A percentile compares a stretch with the other conserved stretches of the same genome.
Conservation (phyloP, 75 land plant species). For the Sequoia sempervirens region DNA sequence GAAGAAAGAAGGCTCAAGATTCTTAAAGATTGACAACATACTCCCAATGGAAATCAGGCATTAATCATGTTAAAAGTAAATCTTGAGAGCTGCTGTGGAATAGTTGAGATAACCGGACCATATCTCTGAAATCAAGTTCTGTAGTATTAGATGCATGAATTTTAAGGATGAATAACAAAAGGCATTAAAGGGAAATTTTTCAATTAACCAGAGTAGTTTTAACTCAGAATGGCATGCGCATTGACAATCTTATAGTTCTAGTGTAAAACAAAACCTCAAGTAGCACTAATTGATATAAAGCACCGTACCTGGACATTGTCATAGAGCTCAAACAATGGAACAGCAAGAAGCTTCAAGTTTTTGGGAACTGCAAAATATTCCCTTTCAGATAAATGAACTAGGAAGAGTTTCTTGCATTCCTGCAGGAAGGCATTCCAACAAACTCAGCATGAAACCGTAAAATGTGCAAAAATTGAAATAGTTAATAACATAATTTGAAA, state of each 20-base stretch:
- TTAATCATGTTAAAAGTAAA: conserved; percentile 85
- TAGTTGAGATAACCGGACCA: conserved; percentile 93
- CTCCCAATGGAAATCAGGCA: conserved; percentile 14
- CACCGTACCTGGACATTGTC: conserved; percentile 91
- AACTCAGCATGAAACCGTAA: background rate
- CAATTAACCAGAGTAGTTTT: background rate
- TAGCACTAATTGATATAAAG: background rate
- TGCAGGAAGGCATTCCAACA: conserved; percentile 19
- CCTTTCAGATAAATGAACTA: conserved; percentile 84
- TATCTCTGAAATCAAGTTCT: conserved; percentile 59
- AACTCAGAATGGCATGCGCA: background rate
- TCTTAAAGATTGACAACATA: background rate
- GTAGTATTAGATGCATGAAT: conserved; percentile 1
- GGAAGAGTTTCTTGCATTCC: conserved; percentile 96
- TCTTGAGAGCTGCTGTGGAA: conserved; percentile 90
- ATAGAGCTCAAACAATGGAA: conserved; percentile 95
- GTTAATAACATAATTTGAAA: background rate
- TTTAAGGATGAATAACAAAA: background rate
- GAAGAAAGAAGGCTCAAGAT: background rate
- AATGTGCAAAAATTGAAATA: background rate
- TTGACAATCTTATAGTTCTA: background rate
- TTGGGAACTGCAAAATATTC: conserved; percentile 99
- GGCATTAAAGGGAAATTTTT: too few species aligned
- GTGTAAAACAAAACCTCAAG: background rate
- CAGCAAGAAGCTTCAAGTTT: conserved; percentile 91